Evolutionary conservation across 139 green algal genomes (phyloP).

Genomic region (Diplosphaera chodatii): DNA sequence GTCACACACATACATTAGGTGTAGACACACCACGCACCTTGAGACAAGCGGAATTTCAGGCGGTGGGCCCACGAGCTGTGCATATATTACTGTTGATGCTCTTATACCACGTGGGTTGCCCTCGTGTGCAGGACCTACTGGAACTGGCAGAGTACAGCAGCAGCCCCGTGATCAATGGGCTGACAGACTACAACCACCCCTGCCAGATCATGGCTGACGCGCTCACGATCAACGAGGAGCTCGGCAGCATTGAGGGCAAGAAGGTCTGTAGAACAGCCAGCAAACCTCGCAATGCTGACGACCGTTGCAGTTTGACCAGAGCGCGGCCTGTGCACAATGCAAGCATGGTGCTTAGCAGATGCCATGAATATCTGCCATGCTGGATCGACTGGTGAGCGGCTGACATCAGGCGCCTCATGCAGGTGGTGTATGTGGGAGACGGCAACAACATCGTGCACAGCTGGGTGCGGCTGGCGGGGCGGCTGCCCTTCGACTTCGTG

Average conservation of each 20-base stretch:
- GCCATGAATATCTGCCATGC: no score
- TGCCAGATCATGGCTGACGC: constrained; percentile 98
- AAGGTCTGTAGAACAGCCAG: no score
- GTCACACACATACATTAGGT: no score
- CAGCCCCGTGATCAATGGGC: constrained; percentile 92
- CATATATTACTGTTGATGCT: no score
- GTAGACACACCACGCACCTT: no score
- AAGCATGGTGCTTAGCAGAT: no score
- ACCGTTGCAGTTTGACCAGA: no score
- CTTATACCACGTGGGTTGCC: no score
- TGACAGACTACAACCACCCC: constrained; percentile 99
- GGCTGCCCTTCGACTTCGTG: constrained; percentile 89
- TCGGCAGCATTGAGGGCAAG: constrained; percentile 67
- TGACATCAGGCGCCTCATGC: neutral
- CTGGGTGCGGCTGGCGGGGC: constrained; percentile 84
- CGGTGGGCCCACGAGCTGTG: no score
- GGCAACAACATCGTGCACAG: constrained; percentile 99
- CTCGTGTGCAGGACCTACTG: constrained; percentile 76
- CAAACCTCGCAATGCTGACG: no score
- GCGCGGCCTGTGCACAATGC: no score
- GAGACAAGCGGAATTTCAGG: no score
- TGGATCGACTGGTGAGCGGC: neutral
- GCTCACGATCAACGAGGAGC: constrained; percentile 79
- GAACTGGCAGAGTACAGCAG: constrained; percentile 80
- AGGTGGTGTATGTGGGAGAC: constrained; percentile 92